These are phyloP conservation scores for Pseudisothecium myosuroides DNA, from an alignment of 225 moss, liverwort and hornwort genomes.

Conservation along the genomic window DNA sequence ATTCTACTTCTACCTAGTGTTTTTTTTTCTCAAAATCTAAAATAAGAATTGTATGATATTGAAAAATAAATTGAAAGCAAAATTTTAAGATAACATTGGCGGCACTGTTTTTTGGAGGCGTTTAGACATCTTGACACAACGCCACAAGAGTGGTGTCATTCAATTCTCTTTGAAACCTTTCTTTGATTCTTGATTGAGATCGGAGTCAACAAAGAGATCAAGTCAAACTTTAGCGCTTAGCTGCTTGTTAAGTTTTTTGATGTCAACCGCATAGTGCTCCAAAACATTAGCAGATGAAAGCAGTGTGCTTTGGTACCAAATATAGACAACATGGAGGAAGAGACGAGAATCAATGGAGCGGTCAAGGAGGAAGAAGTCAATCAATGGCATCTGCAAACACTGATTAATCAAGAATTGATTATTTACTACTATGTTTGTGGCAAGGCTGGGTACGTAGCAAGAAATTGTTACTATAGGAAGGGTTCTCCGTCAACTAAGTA, in stretches of 20 bases:
- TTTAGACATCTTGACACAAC: constrained; percentile 11
- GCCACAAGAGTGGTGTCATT: constrained; percentile 26
- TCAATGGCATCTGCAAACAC: no score
- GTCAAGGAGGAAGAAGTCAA: no score
- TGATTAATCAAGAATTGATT: no score
- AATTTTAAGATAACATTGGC: not conserved
- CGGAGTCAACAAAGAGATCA: not conserved
- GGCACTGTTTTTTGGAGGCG: not conserved
- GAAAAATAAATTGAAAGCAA: not conserved
- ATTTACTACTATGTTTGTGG: no score
- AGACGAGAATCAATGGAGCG: no score
- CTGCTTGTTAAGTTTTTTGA: constrained; percentile 11
- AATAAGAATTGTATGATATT: not conserved
- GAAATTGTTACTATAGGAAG: no score
- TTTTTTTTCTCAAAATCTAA: not conserved
- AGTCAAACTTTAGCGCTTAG: not conserved
- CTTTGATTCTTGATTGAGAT: constrained; percentile 3
- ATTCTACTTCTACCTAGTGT: not conserved
- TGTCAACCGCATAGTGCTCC: not conserved
- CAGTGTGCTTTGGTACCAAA: no score
- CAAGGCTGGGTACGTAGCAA: no score
- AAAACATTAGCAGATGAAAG: no score
- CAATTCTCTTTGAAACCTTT: not conserved
- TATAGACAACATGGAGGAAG: no score
- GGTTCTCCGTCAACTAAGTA: no score